Conservation (phyloP, 768 basidiomycete species). For the Leccinum obscurum region DNA sequence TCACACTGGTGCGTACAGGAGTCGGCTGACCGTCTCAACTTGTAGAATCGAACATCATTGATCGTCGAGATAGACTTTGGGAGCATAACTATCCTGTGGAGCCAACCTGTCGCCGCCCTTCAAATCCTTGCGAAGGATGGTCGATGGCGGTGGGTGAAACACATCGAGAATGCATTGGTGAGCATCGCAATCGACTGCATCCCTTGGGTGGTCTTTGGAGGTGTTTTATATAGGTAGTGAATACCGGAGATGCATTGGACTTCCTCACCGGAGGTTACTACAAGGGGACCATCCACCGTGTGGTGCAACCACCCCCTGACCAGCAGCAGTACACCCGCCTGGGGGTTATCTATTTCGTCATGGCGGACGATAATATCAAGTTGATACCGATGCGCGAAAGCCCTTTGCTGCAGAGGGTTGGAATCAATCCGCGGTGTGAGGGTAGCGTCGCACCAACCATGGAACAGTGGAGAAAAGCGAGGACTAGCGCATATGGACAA, state of each 20-base stretch:
- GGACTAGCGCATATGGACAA: background rate
- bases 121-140: background rate
- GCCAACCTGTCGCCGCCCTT: background rate
- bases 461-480: background rate
- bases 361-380: background rate
- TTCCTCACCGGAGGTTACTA: background rate
- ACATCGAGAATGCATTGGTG: background rate
- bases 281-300: background rate
- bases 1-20: background rate
- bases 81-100: background rate
- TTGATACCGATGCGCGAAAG: background rate
- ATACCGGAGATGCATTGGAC: background rate
- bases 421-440: background rate
- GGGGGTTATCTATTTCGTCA: background rate
- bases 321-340: background rate
- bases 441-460: background rate
- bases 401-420: background rate
- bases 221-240: background rate
- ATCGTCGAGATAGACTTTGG: background rate
- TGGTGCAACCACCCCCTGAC: background rate
- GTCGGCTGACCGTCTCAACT: background rate
- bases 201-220: background rate
- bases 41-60: background rate
- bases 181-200: background rate
- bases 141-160: background rate